These are phyloP conservation scores for Berberis thunbergii DNA, from an alignment of 164 flowering plant genomes.

Conservation along the genomic window DNA sequence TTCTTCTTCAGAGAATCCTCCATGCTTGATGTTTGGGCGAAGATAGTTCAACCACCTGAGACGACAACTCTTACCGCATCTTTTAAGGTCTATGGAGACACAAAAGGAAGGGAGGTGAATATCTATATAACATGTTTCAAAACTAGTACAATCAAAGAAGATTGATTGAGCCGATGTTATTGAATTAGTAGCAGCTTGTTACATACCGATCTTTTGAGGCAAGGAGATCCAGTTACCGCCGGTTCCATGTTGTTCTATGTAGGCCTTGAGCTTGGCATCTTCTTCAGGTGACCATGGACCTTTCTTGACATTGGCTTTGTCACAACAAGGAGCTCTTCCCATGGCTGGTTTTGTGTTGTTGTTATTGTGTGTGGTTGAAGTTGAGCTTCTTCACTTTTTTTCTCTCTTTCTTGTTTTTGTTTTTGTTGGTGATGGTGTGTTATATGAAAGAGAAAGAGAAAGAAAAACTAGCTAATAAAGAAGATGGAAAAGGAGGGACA, in stretches of 20 bases:
- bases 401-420: background rate
- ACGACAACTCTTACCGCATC: constrained; percentile 92
- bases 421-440: background rate
- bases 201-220: constrained; percentile 70
- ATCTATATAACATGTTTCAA: background rate
- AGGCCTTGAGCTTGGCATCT: constrained; percentile 68
- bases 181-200: background rate
- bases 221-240: constrained; percentile 91
- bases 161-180: background rate
- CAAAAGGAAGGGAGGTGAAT: background rate
- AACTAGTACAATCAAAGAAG: background rate
- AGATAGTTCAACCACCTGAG: constrained; percentile 86
- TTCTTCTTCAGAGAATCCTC: constrained; percentile 85
- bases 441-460: constrained; percentile 15
- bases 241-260: constrained; percentile 59
- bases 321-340: constrained; percentile 98
- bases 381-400: constrained; percentile 2
- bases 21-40: constrained; percentile 80
- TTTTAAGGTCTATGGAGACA: constrained; percentile 46
- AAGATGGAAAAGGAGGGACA: constrained; percentile 32
- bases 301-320: constrained; percentile 81
- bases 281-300: constrained; percentile 97
- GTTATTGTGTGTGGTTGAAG: background rate
- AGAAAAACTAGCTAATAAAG: constrained; percentile 25
- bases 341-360: constrained; percentile 16